Base-by-base conservation (phyloP, 495 filamentous ascomycete species). In the Penicillium psychrofluorescens region DNA sequence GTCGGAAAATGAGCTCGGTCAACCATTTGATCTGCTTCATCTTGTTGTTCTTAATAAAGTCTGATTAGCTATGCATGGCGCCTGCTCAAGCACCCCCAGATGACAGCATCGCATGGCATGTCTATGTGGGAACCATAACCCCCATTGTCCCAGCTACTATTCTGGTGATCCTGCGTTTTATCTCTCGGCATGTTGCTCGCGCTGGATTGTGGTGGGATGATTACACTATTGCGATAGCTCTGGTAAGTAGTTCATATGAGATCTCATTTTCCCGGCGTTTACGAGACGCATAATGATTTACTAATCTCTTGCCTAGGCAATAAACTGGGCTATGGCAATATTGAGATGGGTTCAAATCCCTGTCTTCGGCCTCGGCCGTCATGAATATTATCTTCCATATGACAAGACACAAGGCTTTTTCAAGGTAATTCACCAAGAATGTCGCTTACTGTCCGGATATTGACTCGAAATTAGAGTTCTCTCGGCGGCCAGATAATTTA, bases 151-250 rank as follows among this genome's bases (percentile, higher is more conserved):
- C 65, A 22, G 61, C 62, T 13, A 66, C 62, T 11, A 14, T 64
- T 9, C 49, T 42, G 3, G 64, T 67, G 11, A 39, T 40, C 6
- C 16, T 62, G 12, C 56, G 66, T 14, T 59, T 63, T 13, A 10
- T 53, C 34, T 54, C 62, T 14, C 49, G 64, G 11, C 41, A 46
- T 35, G 38, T 62, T 22, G 52, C 64, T 11, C 15, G 41, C 8
- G 61, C 59, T 12, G 55, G 54, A 1, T 45, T 57, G 8, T 67
- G 66, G 64, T 70, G 64, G 64, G 64, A 67, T 59, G 66, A 67
- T 36, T 66, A 52, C 38, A 62, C 50, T 8, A 61, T 70, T 41
- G 44, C 51, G 0, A 40, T 50, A 31, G 51, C 66, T 10, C 33
- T 67, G 48, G 55, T 64, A 40, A 42, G 53, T 45, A 4, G 8